Evolutionary conservation across 2,329 filamentous ascomycete genomes (phyloP), one percentile per base, ranked within the genome.

Genomic region (Xylariaceae sp.): DNA sequence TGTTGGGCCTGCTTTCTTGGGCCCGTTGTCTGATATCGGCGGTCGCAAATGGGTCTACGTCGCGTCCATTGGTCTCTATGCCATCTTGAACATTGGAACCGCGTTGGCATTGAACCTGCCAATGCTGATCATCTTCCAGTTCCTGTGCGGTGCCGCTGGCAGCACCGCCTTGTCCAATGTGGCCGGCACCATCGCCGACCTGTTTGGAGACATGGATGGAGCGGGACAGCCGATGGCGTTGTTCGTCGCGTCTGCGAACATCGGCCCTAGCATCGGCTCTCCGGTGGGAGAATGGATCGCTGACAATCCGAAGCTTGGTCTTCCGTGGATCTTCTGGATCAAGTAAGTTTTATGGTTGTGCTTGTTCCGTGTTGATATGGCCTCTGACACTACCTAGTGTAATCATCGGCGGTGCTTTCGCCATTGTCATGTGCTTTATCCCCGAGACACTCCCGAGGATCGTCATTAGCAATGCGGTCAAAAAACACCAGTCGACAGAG

Each of bases 11-110:
- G 59, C 58, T 12, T 68, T 69, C 42, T 47, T 69, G 32, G 66
- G 64, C 7, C 65, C 65, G 33, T 50, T 68, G 32, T 64, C 61
- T 62, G 66, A 69, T 44, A 64, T 69, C 41, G 62, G 62, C 33
- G 65, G 66, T 18, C 60, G 65, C 6, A 69, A 69, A 60, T 68
- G 65, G 66, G 59, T 68, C 30, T 68, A 69, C 40, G 66, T 68
- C 16, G 60, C 40, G 4, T 62, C 61, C 15, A 62, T 64, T 39
- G 48, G 51, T 17, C 17, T 59, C 31, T 65, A 63, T 44, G 61
- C 61, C 33, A 44, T 65, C 33, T 47, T 65, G 37, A 64, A 64
- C 43, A 59, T 65, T 38, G 63, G 62, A 37, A 61, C 54, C 8
- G 61, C 62, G 11, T 41, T 63, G 47, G 59, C 62, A 32, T 41